phyloP scores from a whole-genome alignment of 2,329 filamentous ascomycete species.

The Xylaria sp. region DNA sequence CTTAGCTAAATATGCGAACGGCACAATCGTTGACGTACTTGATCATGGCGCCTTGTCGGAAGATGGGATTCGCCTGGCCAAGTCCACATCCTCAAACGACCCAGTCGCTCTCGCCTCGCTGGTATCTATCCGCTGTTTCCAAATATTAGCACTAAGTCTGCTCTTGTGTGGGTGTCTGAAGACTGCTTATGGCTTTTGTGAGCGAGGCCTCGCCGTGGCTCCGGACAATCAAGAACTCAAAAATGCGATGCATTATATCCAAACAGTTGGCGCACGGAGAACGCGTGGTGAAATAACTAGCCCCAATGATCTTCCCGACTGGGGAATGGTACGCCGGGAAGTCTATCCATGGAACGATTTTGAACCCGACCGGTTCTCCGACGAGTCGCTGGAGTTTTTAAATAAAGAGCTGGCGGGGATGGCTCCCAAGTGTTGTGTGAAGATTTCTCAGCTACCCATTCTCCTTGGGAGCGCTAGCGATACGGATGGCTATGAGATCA shows the following conservation, averaged over 20 bases:
- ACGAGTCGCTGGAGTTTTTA: conserved; percentile 75
- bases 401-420: conserved; percentile 76
- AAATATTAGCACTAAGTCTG: conserved; percentile 67
- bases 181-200: conserved; percentile 74
- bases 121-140: conserved; percentile 68
- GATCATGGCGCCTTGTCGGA: conserved; percentile 56
- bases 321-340: conserved; percentile 75
- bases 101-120: conserved; percentile 58
- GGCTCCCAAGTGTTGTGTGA: conserved; percentile 85
- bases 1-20: conserved; percentile 55
- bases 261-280: conserved; percentile 62
- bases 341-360: conserved; percentile 77
- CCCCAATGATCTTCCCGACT: conserved; percentile 71
- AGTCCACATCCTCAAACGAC: conserved; percentile 51
- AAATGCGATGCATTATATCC: conserved; percentile 65
- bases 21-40: conserved; percentile 59
- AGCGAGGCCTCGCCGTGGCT: conserved; percentile 67
- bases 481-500: conserved; percentile 61
- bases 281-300: conserved; percentile 60
- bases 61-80: conserved; percentile 49
- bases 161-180: conserved; percentile 75
- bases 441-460: conserved; percentile 78
- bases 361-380: conserved; percentile 76
- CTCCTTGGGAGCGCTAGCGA: conserved; percentile 68
- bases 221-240: conserved; percentile 67